Percentiles rank a stretch among this genome's conserved stretches.
phyloP scores from a whole-genome alignment of 1,139 yeast species.

The Hemisphaericaspora subhashii region DNA sequence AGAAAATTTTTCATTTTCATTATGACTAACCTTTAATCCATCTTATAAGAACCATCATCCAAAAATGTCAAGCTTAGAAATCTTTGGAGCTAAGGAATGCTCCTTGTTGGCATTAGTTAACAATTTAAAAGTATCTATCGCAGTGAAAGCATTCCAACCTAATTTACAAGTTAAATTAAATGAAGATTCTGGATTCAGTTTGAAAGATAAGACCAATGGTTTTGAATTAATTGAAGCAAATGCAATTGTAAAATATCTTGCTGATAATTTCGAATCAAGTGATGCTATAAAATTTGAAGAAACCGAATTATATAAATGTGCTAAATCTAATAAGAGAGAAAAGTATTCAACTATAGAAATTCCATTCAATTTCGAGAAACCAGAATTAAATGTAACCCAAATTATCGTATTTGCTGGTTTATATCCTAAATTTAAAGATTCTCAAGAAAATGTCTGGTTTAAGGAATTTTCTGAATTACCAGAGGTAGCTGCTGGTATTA shows the following conservation, averaged over 20 bases:
- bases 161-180: constrained; percentile 31
- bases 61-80: constrained; percentile 23
- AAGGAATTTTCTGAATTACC: constrained; percentile 35
- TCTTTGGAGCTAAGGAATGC: constrained; percentile 45
- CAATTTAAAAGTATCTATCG: constrained; percentile 63
- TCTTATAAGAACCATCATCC: not conserved
- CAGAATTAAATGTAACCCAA: constrained; percentile 37
- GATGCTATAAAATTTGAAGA: constrained; percentile 30
- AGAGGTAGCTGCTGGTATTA: constrained; percentile 39
- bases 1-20: not conserved
- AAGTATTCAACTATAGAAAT: constrained; percentile 16
- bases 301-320: constrained; percentile 30
- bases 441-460: constrained; percentile 38
- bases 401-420: constrained; percentile 47
- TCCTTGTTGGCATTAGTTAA: constrained; percentile 44
- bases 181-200: constrained; percentile 25
- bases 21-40: not conserved
- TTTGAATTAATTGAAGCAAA: constrained; percentile 73
- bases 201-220: constrained; percentile 34
- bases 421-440: constrained; percentile 33
- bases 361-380: constrained; percentile 17
- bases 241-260: constrained; percentile 74
- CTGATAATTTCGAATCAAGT: constrained; percentile 43
- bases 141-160: constrained; percentile 40
- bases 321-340: constrained; percentile 31